phyloP scores from a whole-genome alignment of 306 rosid species.

The Medicago lupulina region DNA sequence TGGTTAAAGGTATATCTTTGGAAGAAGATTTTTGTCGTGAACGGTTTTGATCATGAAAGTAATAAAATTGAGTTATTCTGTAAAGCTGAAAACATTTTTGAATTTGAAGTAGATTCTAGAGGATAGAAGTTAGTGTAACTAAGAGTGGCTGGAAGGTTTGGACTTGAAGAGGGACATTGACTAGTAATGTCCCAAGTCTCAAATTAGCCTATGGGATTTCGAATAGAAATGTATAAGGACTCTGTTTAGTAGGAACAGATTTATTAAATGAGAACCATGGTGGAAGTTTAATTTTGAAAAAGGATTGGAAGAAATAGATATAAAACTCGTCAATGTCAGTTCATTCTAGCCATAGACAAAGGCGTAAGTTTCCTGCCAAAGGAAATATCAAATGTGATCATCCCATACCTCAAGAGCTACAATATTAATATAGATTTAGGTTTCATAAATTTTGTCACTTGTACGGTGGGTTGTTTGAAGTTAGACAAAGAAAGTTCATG shows the following conservation, averaged over 20 bases:
- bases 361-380: too few relatives aligned
- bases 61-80: constrained; percentile 40
- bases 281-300: neutral
- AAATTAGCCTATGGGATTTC: neutral
- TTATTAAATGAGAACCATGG: neutral
- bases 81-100: constrained; percentile 46
- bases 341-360: neutral
- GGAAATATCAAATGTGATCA: neutral
- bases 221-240: neutral
- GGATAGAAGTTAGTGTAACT: neutral
- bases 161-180: too few relatives aligned
- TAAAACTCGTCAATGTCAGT: neutral
- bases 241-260: neutral
- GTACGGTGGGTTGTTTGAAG: neutral
- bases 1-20: neutral
- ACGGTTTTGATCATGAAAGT: constrained; percentile 38
- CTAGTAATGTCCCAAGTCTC: neutral
- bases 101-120: constrained; percentile 39
- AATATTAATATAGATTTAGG: constrained; percentile 1
- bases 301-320: neutral
- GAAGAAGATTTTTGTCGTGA: neutral
- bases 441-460: neutral
- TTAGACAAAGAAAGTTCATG: constrained; percentile 1
- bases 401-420: neutral
- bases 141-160: neutral